Evolutionary conservation across 2,329 filamentous ascomycete species (phyloP), one percentile per base, ranked within the genome.

Genomic region (Parascedosporium putredinis): DNA sequence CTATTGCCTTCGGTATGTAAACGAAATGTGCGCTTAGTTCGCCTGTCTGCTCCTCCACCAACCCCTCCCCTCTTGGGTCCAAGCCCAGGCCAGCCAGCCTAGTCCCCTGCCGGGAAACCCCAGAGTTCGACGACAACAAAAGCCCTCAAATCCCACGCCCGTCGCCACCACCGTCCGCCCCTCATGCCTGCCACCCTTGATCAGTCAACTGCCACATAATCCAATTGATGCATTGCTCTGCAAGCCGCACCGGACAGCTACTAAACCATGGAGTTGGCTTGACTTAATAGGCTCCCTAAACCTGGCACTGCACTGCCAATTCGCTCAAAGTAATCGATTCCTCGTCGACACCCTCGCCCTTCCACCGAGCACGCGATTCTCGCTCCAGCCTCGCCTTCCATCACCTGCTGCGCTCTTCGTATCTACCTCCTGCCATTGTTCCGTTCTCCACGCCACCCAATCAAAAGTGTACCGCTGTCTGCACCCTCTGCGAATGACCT

Each of bases 81-180:
- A n/a, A n/a, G n/a, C n/a, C n/a, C n/a, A n/a, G n/a, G n/a, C n/a
- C n/a, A n/a, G n/a, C n/a, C n/a, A n/a, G n/a, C n/a, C n/a, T n/a
- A n/a, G n/a, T n/a, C 27, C 38, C 20, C 20, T 22, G 6, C 38
- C 38, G 42, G 40, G 16, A 43, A 24, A 20, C 40, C 42, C 42
- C 20, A 20, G 8, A 23, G 14, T 12, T 16, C 42, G 27, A 45
- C 42, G 42, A 45, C 12, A 45, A 45, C 43, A 46, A 46, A 46
- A 46, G 23, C 44, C 44, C 44, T 46, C 44, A 46, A 34, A 42
- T 16, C 44, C 44, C 44, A 46, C 44, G 27, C 29, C 44, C 18
- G 25, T 46, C 24, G 23, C 18, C 25, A 22, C 16, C n/a, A 16
- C 33, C 16, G 24, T 18, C n/a, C 44, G 16, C 20, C 38, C 38